Evolutionary conservation across 2,329 filamentous ascomycete genomes (phyloP).

Genomic region (Polytolypa hystricis): DNA sequence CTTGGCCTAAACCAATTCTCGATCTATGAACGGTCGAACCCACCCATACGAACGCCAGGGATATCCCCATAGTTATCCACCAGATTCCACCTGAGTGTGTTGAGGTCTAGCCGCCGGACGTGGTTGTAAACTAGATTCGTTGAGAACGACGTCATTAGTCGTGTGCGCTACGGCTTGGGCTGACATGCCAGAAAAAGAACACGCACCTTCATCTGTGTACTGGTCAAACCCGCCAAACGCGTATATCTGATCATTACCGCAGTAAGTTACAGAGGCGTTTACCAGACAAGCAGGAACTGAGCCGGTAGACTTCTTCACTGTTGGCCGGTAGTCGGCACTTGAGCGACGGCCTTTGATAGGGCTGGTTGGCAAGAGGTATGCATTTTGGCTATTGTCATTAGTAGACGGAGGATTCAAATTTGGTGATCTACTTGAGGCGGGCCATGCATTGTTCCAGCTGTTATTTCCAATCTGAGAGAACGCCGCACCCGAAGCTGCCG

Average conservation of each 20-base stretch:
- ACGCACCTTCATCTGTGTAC: conserved; percentile 77
- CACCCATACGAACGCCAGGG: conserved; percentile 92
- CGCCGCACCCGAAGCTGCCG: not conserved
- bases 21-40: conserved; percentile 17
- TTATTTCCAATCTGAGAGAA: conserved; percentile 1
- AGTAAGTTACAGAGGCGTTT: conserved; percentile 98
- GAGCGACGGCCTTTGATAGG: conserved; percentile 55
- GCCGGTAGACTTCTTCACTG: conserved; percentile 65
- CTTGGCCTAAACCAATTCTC: not conserved
- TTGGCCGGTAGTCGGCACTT: conserved; percentile 67
- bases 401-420: conserved; percentile 18
- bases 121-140: conserved; percentile 80
- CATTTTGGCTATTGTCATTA: conserved; percentile 49
- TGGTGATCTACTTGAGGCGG: conserved; percentile 2
- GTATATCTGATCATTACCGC: conserved; percentile 93
- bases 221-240: conserved; percentile 98
- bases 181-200: not conserved
- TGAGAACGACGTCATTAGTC: conserved; percentile 5
- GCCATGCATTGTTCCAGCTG: conserved; percentile 3
- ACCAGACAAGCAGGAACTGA: conserved; percentile 87
- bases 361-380: conserved; percentile 84
- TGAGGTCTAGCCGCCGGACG: conserved; percentile 77
- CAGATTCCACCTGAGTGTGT: conserved; percentile 82
- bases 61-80: conserved; percentile 99
- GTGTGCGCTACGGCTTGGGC: not conserved